These are phyloP conservation scores for Suillus plorans DNA, from an alignment of 768 basidiomycete species.

Conservation along the genomic window DNA sequence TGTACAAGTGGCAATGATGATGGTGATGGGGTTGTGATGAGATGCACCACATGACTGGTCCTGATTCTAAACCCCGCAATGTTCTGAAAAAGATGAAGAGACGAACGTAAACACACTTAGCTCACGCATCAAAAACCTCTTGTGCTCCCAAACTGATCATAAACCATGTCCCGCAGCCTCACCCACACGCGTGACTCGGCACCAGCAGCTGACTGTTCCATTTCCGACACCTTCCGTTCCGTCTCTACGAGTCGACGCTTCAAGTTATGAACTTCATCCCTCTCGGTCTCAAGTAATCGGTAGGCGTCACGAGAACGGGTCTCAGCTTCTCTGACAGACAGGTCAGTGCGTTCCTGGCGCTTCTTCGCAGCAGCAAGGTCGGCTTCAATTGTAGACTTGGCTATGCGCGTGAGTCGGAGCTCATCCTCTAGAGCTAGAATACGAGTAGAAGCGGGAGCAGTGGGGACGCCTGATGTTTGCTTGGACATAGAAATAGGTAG, in stretches of 20 bases:
- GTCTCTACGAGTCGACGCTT: constrained; percentile 23
- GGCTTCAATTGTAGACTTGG: constrained; percentile 19
- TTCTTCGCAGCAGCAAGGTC: constrained; percentile 18
- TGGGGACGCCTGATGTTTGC: neutral
- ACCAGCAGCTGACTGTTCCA: constrained; percentile 14
- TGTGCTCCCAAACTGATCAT: constrained; percentile 23
- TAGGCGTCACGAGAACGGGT: constrained; percentile 21
- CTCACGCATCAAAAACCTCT: neutral
- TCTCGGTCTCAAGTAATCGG: constrained; percentile 18
- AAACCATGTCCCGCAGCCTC: constrained; percentile 28
- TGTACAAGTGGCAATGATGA: constrained; percentile 1
- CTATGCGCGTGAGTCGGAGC: constrained; percentile 14
- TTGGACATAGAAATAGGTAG: neutral
- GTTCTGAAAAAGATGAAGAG: constrained; percentile 3
- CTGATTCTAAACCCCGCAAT: constrained; percentile 1
- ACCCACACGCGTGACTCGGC: constrained; percentile 26
- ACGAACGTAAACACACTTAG: neutral
- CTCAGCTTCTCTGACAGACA: constrained; percentile 10
- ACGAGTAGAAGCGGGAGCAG: constrained; percentile 11
- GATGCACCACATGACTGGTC: neutral
- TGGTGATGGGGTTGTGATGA: neutral
- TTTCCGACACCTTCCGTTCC: constrained; percentile 21
- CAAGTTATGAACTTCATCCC: constrained; percentile 21
- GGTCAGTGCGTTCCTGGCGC: constrained; percentile 8
- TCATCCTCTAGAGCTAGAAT: constrained; percentile 26